Evolutionary conservation across 495 filamentous ascomycete species (phyloP), one percentile per base, ranked within the genome.

Genomic region (Hypoxylon fuscum): DNA sequence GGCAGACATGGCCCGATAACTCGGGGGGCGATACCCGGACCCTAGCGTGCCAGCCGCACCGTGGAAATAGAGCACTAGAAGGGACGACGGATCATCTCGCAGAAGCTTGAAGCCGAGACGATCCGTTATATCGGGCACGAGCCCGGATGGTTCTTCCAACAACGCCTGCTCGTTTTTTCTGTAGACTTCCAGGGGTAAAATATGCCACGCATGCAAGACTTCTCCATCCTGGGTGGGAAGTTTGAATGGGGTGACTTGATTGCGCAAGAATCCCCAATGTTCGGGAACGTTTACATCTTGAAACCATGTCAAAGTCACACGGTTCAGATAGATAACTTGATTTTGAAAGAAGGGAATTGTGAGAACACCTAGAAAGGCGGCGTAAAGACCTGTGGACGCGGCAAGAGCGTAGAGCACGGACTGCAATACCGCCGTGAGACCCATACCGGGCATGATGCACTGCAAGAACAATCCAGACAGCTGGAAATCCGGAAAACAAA

Each of bases 221-320:
- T 85, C 81, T 23, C 85, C 84, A 55, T 88, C 86, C 0, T 81
- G 71, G 2, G 86, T 87, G 25, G 27, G 25, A 44, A 88, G 52
- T 53, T 78, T 73, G 68, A 88, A 88, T 2, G 83, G 81, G 41
- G 83, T 80, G 25, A 87, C 84, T 64, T 88, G 86, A 40, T 83
- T 85, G 62, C 81, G 35, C 15, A 47, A 12, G n/a, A 56, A 51
- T 41, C 37, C 20, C 27, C 41, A 47, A 7, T 38, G 32, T 18
- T 46, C 51, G 14, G 51, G 35, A 10, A 22, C 21, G 34, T 54
- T 54, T 10, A 54, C 64, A 66, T 54, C 50, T 32, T 37, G 34
- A 15, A 37, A 37, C 34, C n/a, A 40, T 40, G 37, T 40, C 2
- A 40, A 10, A 15, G 37, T 40, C 15, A 40, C 37, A 18, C 8